phyloP scores from a whole-genome alignment of 202 grass and related monocot genomes.

The Brachypodium distachyon region DNA sequence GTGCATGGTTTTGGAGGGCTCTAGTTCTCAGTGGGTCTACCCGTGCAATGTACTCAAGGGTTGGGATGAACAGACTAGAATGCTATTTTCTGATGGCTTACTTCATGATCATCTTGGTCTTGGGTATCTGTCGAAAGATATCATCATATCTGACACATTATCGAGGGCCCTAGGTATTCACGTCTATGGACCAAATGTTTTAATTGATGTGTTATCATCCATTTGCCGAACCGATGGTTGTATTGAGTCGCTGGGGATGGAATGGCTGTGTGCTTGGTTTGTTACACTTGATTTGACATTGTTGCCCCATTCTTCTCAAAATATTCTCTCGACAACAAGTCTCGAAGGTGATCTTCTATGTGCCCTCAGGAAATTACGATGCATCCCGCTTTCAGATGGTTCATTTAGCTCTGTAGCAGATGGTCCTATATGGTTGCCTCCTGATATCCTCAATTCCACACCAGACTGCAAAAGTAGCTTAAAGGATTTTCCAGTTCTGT shows the following conservation, averaged over 20 bases:
- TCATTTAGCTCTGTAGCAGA: slow-evolving; percentile 66
- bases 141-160: slow-evolving; percentile 69
- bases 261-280: slow-evolving; percentile 90
- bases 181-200: slow-evolving; percentile 66
- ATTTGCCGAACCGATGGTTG: slow-evolving; percentile 45
- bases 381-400: slow-evolving; percentile 82
- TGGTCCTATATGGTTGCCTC: slow-evolving; percentile 78
- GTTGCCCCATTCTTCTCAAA: slow-evolving; percentile 40
- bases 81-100: slow-evolving; percentile 56
- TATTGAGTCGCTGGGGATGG: slow-evolving; percentile 55
- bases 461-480: slow-evolving; percentile 44
- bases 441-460: slow-evolving; percentile 42
- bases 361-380: slow-evolving; percentile 56
- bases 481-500: slow-evolving; percentile 56
- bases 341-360: slow-evolving; percentile 57
- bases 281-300: slow-evolving; percentile 44
- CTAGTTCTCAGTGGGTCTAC: slow-evolving; percentile 45
- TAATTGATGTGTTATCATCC: slow-evolving; percentile 60
- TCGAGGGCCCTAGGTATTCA: slow-evolving; percentile 63
- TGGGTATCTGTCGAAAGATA: slow-evolving; percentile 73
- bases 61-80: slow-evolving; percentile 62
- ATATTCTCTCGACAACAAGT: slow-evolving; percentile 16
- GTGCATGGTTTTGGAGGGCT: slow-evolving; percentile 75
- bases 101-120: slow-evolving; percentile 72
- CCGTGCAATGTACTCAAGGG: slow-evolving; percentile 69